Conservation (phyloP, 192 early-diverging fungal genomes). For the Backusella liffmaniae region DNA sequence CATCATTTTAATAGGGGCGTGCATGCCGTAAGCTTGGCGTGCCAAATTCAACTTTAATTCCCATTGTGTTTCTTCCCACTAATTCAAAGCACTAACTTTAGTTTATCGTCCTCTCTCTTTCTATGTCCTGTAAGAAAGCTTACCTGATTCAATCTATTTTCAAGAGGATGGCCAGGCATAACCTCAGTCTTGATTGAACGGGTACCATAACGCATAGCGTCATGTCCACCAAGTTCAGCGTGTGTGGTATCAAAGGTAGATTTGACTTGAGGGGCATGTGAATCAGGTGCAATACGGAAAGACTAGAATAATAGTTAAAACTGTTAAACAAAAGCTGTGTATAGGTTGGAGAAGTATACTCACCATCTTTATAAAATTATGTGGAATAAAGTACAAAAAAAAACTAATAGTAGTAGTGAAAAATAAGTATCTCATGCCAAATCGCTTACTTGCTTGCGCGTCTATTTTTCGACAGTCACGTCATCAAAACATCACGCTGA, state of each 20-base stretch:
- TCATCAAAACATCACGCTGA: not conserved
- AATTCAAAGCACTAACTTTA: not conserved
- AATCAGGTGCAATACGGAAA: constrained; percentile 25
- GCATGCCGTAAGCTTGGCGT: constrained; percentile 79
- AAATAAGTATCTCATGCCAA: not conserved
- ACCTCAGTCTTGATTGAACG: constrained; percentile 62
- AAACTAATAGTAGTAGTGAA: not conserved
- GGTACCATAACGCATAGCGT: constrained; percentile 78
- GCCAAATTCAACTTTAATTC: constrained; percentile 80
- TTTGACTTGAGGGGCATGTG: constrained; percentile 21
- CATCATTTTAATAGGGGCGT: constrained; percentile 89
- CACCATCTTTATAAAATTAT: not conserved
- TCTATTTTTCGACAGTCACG: not conserved
- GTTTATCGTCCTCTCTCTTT: not conserved
- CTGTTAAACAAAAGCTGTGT: not conserved
- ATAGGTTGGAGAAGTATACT: not conserved
- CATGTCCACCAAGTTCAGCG: constrained; percentile 75
- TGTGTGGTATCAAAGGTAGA: constrained; percentile 44
- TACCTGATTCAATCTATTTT: constrained; percentile 70
- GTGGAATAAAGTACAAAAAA: not conserved
- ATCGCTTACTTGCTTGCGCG: not conserved
- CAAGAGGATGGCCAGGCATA: constrained; percentile 73
- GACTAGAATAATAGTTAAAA: constrained; percentile 7
- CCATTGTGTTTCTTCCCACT: constrained; percentile 87
- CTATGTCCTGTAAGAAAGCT: not conserved